Percentiles rank a stretch among this genome's conserved stretches.
Evolutionary conservation across 495 filamentous ascomycete genomes (phyloP).

Genomic region (Gamarada debralockiae): DNA sequence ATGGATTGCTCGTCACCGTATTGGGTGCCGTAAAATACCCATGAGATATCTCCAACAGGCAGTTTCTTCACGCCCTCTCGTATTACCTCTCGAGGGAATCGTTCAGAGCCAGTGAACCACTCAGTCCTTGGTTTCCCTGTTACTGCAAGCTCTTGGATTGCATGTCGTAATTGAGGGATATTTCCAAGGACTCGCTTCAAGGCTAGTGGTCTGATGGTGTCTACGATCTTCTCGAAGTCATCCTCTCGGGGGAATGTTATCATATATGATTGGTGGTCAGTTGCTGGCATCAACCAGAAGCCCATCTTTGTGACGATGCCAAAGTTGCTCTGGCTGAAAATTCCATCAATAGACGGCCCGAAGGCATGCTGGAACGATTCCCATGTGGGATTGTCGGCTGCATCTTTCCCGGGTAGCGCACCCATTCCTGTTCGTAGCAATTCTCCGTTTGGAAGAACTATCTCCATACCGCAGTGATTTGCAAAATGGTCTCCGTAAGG

Average conservation of each 20-base stretch:
- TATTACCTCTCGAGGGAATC: conserved; percentile 34
- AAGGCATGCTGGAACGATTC: conserved; percentile 37
- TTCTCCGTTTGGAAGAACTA: conserved; percentile 44
- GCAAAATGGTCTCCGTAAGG: conserved; percentile 46
- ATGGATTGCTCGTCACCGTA: conserved; percentile 36
- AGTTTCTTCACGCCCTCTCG: conserved; percentile 34
- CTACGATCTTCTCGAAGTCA: conserved; percentile 42
- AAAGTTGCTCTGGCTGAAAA: conserved; percentile 52
- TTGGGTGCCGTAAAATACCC: conserved; percentile 49
- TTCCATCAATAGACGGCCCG: conserved; percentile 42
- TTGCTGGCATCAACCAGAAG: conserved; percentile 47
- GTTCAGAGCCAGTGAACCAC: conserved; percentile 37
- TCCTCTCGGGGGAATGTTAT: conserved; percentile 47
- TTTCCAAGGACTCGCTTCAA: conserved; percentile 51
- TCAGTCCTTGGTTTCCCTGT: conserved; percentile 37
- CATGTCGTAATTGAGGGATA: conserved; percentile 50
- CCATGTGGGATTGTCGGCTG: conserved; percentile 24
- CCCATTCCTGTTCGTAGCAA: conserved; percentile 47
- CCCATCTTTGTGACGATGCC: conserved; percentile 54
- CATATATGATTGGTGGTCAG: conserved; percentile 43
- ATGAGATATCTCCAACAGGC: conserved; percentile 38
- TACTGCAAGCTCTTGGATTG: conserved; percentile 44
- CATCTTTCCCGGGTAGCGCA: conserved; percentile 27
- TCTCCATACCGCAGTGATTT: conserved; percentile 42
- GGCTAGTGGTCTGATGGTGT: conserved; percentile 48